Evolutionary conservation across 805 yeast species (phyloP).

Genomic region (Torulaspora maleeae): DNA sequence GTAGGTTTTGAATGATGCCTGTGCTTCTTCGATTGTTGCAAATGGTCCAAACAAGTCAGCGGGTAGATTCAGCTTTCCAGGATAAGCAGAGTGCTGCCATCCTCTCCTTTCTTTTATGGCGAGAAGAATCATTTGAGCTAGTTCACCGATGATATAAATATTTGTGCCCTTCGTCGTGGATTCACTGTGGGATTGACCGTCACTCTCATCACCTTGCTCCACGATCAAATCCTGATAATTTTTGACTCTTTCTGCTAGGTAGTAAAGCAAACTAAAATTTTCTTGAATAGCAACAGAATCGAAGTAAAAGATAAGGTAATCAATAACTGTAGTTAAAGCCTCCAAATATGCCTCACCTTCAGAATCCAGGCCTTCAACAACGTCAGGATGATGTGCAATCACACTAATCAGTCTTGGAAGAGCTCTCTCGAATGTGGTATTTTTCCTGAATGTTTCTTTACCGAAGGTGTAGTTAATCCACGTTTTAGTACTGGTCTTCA

Average conservation of each 20-base stretch:
- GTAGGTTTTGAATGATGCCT: constrained; percentile 49
- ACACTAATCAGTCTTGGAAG: constrained; percentile 64
- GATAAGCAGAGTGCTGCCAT: constrained; percentile 78
- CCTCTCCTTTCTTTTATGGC: constrained; percentile 51
- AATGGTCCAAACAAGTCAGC: constrained; percentile 66
- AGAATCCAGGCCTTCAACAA: constrained; percentile 48
- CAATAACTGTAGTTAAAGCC: constrained; percentile 51
- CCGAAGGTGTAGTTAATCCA: constrained; percentile 65
- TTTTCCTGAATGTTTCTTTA: constrained; percentile 34
- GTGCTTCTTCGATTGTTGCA: constrained; percentile 53
- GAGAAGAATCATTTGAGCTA: constrained; percentile 62
- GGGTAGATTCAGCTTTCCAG: constrained; percentile 68
- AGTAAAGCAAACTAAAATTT: constrained; percentile 68
- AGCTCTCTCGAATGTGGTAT: constrained; percentile 57
- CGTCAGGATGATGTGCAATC: constrained; percentile 60
- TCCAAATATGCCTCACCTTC: constrained; percentile 34
- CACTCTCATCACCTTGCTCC: constrained; percentile 32
- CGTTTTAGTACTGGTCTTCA: constrained; percentile 50
- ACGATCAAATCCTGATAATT: constrained; percentile 60
- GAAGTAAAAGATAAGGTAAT: constrained; percentile 56
- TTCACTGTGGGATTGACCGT: constrained; percentile 19
- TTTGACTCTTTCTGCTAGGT: constrained; percentile 71
- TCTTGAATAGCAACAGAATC: constrained; percentile 56
- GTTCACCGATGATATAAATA: constrained; percentile 65
- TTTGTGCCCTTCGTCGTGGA: constrained; percentile 14